Conservation (phyloP, 208 protist genomes). For the Wallacemonas sp. region DNA sequence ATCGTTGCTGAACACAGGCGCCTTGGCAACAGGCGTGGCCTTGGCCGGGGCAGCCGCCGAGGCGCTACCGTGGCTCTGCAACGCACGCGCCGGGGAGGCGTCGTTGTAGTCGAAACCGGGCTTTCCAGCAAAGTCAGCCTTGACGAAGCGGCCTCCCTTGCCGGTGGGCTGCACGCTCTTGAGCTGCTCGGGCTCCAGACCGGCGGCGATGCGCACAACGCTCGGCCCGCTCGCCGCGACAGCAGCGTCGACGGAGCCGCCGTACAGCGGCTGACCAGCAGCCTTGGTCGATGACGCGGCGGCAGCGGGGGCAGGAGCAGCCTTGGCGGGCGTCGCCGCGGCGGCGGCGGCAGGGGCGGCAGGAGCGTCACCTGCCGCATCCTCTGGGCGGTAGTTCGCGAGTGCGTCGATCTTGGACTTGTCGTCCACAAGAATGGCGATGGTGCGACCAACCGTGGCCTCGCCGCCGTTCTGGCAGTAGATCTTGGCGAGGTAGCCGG, state of each 20-base stretch:
- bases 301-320: constrained; percentile 2
- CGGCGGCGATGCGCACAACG: constrained; percentile 75
- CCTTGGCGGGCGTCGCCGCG: constrained; percentile 3
- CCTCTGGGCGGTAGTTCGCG: constrained; percentile 29
- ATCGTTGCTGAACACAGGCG: constrained; percentile 12
- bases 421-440: constrained; percentile 87
- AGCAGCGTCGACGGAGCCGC: constrained; percentile 55
- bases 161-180: constrained; percentile 54
- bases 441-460: constrained; percentile 72
- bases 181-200: constrained; percentile 37
- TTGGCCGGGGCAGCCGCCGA: neutral
- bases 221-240: constrained; percentile 75
- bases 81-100: constrained; percentile 10
- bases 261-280: constrained; percentile 35
- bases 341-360: constrained; percentile 14
- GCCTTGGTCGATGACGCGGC: neutral
- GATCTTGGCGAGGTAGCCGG: constrained; percentile 95
- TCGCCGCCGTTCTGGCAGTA: constrained; percentile 79
- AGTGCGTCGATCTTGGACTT: constrained; percentile 69
- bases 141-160: constrained; percentile 74
- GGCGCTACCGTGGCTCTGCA: neutral
- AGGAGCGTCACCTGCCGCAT: constrained; percentile 13
- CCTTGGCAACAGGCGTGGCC: constrained; percentile 9
- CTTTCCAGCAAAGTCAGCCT: constrained; percentile 72
- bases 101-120: constrained; percentile 86